Evolutionary conservation across 2,329 filamentous ascomycete genomes (phyloP), one percentile per base, ranked within the genome.

Genomic region (Aspergillus ibericus): DNA sequence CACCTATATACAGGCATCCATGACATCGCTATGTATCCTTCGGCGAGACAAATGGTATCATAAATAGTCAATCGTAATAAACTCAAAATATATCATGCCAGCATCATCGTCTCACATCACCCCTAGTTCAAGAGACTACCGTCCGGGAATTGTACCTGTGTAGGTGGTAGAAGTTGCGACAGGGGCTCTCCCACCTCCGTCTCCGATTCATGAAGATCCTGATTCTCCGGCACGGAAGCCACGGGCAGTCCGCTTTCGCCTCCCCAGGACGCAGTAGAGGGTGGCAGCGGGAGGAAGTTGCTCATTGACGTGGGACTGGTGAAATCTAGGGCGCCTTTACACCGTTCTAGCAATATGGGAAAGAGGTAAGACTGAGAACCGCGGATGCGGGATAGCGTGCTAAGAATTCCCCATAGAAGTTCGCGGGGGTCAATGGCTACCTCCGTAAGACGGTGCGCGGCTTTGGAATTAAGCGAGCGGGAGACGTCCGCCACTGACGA

Each of bases 391-490:
- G 71, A 72, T 4, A 76, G 66, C 2, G 71, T 74, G 47, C 68
- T 71, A 15, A 76, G 63, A n/a, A 77, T 74, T 7, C 73, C 73
- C 72, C 74, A 76, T 20, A 77, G 68, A 13, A 77, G 67, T 42
- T 77, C 69, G 20, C 70, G 70, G 10, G 71, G 69, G 35, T 74
- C 70, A 55, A 72, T 55, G 4, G 67, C 63, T 5, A 68, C 68
- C 38, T 74, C 68, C n/a, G 71, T 64, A 8, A 74, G 64, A 6
- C 65, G 65, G 40, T 68, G 64, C 7, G 69, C 59, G 32, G 66
- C 58, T 56, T 71, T 70, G 3, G 68, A 51, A 8, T 64, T 66
- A 4, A 75, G 67, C 2, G 72, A 74, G 8, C 68, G 66, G 1
- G 72, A 69, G 5, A 75, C 70, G 52, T 75, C 71, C 18, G 72